Conservation (phyloP, 805 yeast species). For the Wickerhamomyces canadensis region DNA sequence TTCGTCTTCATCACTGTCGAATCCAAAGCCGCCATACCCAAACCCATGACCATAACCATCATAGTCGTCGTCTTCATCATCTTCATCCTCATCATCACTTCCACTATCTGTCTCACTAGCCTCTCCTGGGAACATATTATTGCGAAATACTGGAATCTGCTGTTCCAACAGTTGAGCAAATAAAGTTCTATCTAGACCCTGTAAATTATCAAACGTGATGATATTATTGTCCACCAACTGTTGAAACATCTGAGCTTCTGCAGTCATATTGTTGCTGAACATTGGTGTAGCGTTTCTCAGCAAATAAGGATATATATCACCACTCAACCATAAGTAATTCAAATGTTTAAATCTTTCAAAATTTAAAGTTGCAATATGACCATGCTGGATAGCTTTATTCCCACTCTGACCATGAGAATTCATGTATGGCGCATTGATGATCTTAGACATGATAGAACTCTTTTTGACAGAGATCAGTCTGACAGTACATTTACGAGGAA, state of each 20-base stretch:
- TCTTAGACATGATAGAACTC: slow-evolving; percentile 27
- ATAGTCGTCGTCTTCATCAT: slow-evolving; percentile 20
- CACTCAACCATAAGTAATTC: slow-evolving; percentile 56
- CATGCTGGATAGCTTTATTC: slow-evolving; percentile 45
- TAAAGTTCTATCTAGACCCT: background rate
- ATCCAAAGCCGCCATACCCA: no score
- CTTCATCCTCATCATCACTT: slow-evolving; percentile 9
- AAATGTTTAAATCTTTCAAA: slow-evolving; percentile 48
- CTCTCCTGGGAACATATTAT: background rate
- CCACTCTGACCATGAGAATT: slow-evolving; percentile 75
- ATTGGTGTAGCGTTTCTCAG: slow-evolving; percentile 24
- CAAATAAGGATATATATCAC: slow-evolving; percentile 47
- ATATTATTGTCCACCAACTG: slow-evolving; percentile 1
- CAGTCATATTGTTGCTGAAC: slow-evolving; percentile 1
- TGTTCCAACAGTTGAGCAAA: slow-evolving; percentile 12
- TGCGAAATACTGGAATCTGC: background rate
- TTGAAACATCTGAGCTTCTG: background rate
- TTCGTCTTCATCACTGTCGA: slow-evolving; percentile 4
- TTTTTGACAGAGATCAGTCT: slow-evolving; percentile 17
- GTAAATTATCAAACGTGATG: background rate
- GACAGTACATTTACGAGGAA: slow-evolving; percentile 31
- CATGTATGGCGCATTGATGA: slow-evolving; percentile 62
- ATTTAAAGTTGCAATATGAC: slow-evolving; percentile 49
- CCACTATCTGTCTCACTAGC: slow-evolving; percentile 1
- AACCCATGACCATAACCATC: no score